phyloP scores from a whole-genome alignment of 2,329 filamentous ascomycete species.

The Ophiostoma australiae region DNA sequence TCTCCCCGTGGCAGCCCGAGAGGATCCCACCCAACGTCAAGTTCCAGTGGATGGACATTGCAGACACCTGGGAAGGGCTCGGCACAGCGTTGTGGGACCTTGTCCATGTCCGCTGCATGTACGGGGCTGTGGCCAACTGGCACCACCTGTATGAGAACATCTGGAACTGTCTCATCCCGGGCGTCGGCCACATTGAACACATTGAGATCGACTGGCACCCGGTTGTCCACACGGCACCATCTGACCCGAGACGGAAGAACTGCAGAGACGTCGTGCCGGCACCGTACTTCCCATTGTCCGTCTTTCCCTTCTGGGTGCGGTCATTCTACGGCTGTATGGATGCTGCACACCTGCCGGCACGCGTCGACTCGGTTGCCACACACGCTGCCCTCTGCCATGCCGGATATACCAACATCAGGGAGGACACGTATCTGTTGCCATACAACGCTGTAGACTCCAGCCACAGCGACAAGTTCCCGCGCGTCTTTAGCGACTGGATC shows the following conservation, averaged over 20 bases:
- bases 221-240: conserved; percentile 39
- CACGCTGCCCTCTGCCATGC: neutral
- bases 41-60: conserved; percentile 71
- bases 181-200: conserved; percentile 73
- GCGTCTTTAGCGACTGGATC: conserved; percentile 67
- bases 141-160: conserved; percentile 65
- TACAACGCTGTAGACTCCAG: neutral
- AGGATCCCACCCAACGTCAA: conserved; percentile 67
- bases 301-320: neutral
- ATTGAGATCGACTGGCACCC: conserved; percentile 83
- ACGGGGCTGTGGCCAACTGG: conserved; percentile 76
- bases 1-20: conserved; percentile 22
- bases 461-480: conserved; percentile 60
- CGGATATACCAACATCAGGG: neutral
- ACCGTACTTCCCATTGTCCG: neutral
- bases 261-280: neutral
- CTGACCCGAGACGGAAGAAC: neutral
- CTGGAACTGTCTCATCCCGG: conserved; percentile 69
- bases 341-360: neutral
- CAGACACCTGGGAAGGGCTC: conserved; percentile 60
- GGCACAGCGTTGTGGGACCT: conserved; percentile 66
- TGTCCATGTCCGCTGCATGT: conserved; percentile 75
- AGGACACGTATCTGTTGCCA: neutral
- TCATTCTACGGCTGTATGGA: neutral
- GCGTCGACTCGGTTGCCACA: neutral